These are phyloP conservation scores for Hawksworthiomyces lignivorus DNA, from an alignment of 2,329 filamentous ascomycete genomes.

Conservation along the genomic window DNA sequence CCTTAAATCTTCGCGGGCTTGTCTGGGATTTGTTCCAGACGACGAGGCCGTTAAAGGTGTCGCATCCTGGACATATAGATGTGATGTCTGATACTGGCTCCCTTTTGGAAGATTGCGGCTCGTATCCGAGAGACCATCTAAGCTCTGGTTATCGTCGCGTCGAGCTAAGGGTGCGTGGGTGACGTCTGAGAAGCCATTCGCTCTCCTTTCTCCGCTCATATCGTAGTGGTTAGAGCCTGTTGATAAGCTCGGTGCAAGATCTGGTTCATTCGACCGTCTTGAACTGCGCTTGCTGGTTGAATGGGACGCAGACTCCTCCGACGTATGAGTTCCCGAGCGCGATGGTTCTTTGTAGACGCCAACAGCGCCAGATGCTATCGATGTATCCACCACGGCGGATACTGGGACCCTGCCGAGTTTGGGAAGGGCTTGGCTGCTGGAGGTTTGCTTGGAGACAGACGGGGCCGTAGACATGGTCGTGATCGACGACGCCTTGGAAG, in stretches of 20 bases:
- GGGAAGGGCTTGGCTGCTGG: conserved; percentile 32
- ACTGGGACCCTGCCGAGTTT: conserved; percentile 36
- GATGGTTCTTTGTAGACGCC: conserved; percentile 38
- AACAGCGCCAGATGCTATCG: conserved; percentile 41
- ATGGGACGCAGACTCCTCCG: too few relatives aligned
- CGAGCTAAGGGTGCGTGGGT: conserved; percentile 21
- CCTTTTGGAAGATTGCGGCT: too few relatives aligned
- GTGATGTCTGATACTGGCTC: conserved; percentile 33
- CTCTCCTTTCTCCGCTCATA: conserved; percentile 18
- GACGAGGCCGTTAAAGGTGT: background rate
- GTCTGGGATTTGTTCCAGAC: background rate
- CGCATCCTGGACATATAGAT: background rate
- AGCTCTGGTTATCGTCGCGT: conserved; percentile 36
- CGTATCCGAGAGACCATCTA: conserved; percentile 37
- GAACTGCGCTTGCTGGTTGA: too few relatives aligned
- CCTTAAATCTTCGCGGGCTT: conserved; percentile 28
- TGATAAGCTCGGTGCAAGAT: conserved; percentile 20
- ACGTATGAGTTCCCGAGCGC: conserved; percentile 31
- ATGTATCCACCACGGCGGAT: conserved; percentile 35
- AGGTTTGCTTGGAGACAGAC: conserved; percentile 34
- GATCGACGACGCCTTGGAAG: conserved; percentile 42
- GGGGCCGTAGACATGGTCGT: conserved; percentile 36
- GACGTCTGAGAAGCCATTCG: conserved; percentile 22
- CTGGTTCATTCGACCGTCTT: conserved; percentile 26
- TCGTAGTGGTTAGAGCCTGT: conserved; percentile 34